Base-by-base conservation (phyloP, 768 basidiomycete genomes). In the Cyclocybe aegerita region DNA sequence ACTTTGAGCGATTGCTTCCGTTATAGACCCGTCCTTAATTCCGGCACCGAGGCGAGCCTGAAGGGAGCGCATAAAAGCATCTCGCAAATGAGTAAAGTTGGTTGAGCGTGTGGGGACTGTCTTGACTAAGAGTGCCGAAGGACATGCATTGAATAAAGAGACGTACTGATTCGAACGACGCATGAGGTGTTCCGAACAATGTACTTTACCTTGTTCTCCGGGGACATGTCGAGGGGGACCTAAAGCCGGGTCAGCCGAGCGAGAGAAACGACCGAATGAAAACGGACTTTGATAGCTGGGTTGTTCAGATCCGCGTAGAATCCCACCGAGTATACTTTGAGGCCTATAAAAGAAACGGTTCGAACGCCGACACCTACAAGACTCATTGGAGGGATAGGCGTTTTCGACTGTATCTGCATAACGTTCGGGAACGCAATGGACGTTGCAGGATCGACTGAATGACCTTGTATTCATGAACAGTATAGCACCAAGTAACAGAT, bases 261-360 rank as follows among this genome's bases (percentile, higher is more conserved):
- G 31, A 42, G 14, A 12, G 17, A 43, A 35, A 38, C 3, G 33
- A 43, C 38, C n/a, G 39, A 34, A 15, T 12, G 16, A 6, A 2
- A 8, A 60, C 71, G 45, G 45, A 87, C 86, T 46, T 77, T 76
- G 50, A 90, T 73, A 37, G 74, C 76, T 0, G 85, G 80, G 53
- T 84, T 80, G n/a, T 72, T 60, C 39, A 93, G 69, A 64, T 96
- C 92, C 5, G 90, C 88, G 65, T 96, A 97, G 69, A 97, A 93
- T 2, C 81, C 94, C 32, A 92, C 83, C 9, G 88, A 88, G 68
- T 97, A 97, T 11, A 96, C 93, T 62, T 90, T 84, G 55, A 97
- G 81, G 6, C 85, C 78, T 35, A 96, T 74, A 68, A 97, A 93
- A 10, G 92, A 93, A 30, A 97, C 93, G 0, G 86, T 90, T 43